Base-by-base conservation (phyloP, 345 rosid species). In the Lepidium didymum region DNA sequence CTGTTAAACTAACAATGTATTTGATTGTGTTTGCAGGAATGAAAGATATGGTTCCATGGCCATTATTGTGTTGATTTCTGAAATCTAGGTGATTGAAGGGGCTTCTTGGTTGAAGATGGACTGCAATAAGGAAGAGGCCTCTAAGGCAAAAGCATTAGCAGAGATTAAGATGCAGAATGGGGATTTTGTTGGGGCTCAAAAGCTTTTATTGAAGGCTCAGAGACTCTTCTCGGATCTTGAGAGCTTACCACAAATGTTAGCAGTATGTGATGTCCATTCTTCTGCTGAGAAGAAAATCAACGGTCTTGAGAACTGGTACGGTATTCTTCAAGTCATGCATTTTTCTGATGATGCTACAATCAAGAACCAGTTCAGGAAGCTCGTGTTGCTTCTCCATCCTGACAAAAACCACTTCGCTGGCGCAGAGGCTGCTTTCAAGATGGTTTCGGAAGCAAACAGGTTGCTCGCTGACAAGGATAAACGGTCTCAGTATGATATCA, bases 381-480 rank as follows among this genome's bases (percentile, higher is more conserved):
- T 88, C 21, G 92, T 92, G 0, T 79, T 93, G 70, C 77, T 79
- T 38, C 92, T 93, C 64, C 99, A 93, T 84, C 98, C 98, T 0
- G 97, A 93, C 57, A 93, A 88, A 75, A 93, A 93, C 70, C 85
- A 87, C 69, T 86, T 86, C 60, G 13, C 86, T 21, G 99, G 99
- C 37, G 90, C 96, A 0, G 99, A 93, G 76, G 78, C 96, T 63
- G 99, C 99, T 75, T 93, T 93, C 67, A 88, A 90, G 81, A 61
- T 93, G 73, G 80, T 93, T 78, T 85, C 84, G 62, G 96, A 93
- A 82, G 97, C 97, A 23, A 70, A 80, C 41, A 79, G 81, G 67
- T 65, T 85, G 67, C 91, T 90, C 21, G 19, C 84, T 14, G 91
- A 93, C 73, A 77, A 70, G 55, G 54, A 35, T 2, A 77, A 74